phyloP scores from a whole-genome alignment of 352 stramenopile genomes.

The Pythium myriotylum region DNA sequence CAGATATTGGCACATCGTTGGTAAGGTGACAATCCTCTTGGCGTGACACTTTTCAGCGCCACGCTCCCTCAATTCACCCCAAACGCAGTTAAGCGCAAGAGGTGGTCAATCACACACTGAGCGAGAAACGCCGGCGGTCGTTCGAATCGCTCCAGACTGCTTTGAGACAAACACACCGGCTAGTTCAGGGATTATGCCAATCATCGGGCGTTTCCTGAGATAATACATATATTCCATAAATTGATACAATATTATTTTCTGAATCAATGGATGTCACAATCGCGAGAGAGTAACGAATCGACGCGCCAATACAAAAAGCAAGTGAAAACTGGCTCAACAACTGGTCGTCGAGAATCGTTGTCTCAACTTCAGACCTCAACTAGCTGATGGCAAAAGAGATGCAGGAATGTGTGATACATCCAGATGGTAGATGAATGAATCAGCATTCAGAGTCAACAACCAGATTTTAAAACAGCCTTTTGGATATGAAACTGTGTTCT shows the following conservation, averaged over 20 bases:
- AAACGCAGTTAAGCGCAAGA: neutral
- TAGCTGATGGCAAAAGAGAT: neutral
- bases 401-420: neutral
- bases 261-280: neutral
- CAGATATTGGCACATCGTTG: slow-evolving; percentile 9
- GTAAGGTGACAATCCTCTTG: slow-evolving; percentile 5
- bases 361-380: slow-evolving; percentile 1
- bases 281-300: neutral
- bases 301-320: slow-evolving; percentile 4
- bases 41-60: slow-evolving; percentile 7
- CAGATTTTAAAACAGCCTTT: neutral
- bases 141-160: neutral
- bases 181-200: neutral
- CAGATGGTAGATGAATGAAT: neutral
- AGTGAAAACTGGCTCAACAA: slow-evolving; percentile 9
- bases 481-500: neutral
- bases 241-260: neutral
- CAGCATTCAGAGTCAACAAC: neutral
- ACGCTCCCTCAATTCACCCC: slow-evolving; percentile 9
- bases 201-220: neutral
- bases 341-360: slow-evolving; percentile 2
- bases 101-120: slow-evolving; percentile 13
- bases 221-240: neutral
- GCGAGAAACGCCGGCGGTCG: neutral
- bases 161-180: neutral